Evolutionary conservation across 331 rosid genomes (phyloP).

Genomic region (Prunus yedoensis): DNA sequence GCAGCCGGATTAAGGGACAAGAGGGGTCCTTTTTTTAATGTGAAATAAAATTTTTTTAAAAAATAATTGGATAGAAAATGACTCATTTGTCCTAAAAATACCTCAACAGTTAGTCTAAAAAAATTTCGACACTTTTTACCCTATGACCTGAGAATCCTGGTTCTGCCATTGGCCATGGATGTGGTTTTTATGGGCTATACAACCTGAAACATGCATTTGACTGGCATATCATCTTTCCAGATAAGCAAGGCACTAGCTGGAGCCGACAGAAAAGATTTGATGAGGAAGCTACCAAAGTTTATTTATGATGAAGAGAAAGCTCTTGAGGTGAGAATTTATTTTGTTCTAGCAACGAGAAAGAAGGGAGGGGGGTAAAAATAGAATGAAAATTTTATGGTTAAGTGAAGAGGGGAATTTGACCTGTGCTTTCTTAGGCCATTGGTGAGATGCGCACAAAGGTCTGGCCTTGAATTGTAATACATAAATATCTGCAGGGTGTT

Average conservation of each 20-base stretch:
- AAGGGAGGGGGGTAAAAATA: background rate
- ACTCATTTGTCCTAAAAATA: too few relatives aligned
- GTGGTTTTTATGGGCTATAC: background rate
- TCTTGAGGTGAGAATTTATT: conserved; percentile 51
- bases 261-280: conserved; percentile 53
- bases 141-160: too few relatives aligned
- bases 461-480: background rate
- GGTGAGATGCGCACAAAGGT: background rate
- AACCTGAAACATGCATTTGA: background rate
- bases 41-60: too few relatives aligned
- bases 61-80: too few relatives aligned
- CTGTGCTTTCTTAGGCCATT: background rate
- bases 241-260: conserved; percentile 59
- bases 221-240: conserved; percentile 25
- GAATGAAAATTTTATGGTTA: background rate
- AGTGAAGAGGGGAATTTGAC: background rate
- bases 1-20: too few relatives aligned
- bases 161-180: background rate
- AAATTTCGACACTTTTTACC: too few relatives aligned
- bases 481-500: background rate
- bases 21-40: too few relatives aligned
- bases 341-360: background rate
- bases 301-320: conserved; percentile 69
- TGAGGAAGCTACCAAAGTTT: conserved; percentile 72
- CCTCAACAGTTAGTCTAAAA: too few relatives aligned